phyloP scores from a whole-genome alignment of 441 rosid species.

The Pelargonium citronellum region DNA sequence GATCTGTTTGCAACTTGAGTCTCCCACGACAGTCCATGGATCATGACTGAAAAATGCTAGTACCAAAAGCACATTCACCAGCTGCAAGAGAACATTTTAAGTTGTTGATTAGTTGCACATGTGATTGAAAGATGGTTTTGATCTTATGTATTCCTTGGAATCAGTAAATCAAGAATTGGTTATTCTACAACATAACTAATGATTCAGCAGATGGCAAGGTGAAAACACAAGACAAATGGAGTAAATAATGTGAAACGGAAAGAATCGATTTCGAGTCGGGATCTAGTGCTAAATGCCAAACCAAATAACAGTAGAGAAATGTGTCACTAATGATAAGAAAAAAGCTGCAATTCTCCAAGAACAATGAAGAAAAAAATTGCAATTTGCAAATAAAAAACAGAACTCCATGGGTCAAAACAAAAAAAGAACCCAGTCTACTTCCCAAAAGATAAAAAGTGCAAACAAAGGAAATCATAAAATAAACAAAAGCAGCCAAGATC shows the following conservation, averaged over 20 bases:
- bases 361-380: background rate
- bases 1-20: constrained; percentile 46
- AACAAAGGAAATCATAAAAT: background rate
- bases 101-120: constrained; percentile 10
- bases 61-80: constrained; percentile 63
- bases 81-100: constrained; percentile 37
- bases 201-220: no score
- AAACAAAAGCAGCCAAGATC: background rate
- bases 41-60: constrained; percentile 43
- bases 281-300: background rate
- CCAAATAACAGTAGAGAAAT: background rate
- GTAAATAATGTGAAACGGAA: background rate
- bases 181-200: no score
- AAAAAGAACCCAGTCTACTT: background rate
- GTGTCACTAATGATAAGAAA: background rate
- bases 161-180: background rate
- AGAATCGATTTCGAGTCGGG: background rate
- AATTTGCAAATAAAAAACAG: no score
- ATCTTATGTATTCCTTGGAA: background rate
- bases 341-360: background rate
- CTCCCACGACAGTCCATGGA: constrained; percentile 47
- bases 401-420: no score
- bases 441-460: background rate
- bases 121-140: background rate
- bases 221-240: no score